Percentiles rank a stretch among this genome's conserved stretches.
phyloP scores from a whole-genome alignment of 2,329 filamentous ascomycete genomes.

The Calonectria fujianensis region DNA sequence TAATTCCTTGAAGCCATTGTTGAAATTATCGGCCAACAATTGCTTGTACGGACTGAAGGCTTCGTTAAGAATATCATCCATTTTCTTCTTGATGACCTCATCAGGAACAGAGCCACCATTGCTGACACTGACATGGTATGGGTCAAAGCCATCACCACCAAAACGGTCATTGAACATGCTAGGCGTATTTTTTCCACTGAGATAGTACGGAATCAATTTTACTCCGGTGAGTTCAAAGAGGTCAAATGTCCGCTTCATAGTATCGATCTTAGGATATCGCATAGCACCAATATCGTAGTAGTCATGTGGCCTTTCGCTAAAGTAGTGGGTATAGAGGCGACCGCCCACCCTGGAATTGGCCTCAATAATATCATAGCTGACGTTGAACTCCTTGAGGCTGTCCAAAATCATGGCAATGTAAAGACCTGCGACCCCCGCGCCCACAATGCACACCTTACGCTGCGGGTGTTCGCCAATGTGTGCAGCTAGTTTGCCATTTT shows the following conservation, averaged over 20 bases:
- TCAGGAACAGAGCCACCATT: background rate
- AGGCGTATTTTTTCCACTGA: background rate
- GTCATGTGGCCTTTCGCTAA: constrained; percentile 34
- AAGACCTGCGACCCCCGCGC: constrained; percentile 39
- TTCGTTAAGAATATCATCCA: background rate
- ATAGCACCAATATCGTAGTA: background rate
- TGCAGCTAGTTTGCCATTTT: background rate
- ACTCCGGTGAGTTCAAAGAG: constrained; percentile 30
- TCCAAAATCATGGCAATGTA: constrained; percentile 34
- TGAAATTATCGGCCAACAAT: background rate
- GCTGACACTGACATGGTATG: background rate
- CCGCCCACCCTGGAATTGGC: constrained; percentile 38
- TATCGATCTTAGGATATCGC: background rate
- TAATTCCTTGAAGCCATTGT: background rate
- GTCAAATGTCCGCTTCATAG: background rate
- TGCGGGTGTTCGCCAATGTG: background rate
- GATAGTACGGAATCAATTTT: constrained; percentile 44
- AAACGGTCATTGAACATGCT: background rate
- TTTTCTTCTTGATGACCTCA: background rate
- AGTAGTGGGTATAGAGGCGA: constrained; percentile 43
- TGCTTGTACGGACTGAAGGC: background rate
- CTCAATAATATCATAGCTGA: constrained; percentile 40
- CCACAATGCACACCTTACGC: constrained; percentile 27
- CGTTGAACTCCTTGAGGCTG: constrained; percentile 39
- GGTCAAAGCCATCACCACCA: background rate